Evolutionary conservation across 371 early-diverging fungal species (phyloP), one percentile per base, ranked within the genome.

Genomic region (Circinella minor): DNA sequence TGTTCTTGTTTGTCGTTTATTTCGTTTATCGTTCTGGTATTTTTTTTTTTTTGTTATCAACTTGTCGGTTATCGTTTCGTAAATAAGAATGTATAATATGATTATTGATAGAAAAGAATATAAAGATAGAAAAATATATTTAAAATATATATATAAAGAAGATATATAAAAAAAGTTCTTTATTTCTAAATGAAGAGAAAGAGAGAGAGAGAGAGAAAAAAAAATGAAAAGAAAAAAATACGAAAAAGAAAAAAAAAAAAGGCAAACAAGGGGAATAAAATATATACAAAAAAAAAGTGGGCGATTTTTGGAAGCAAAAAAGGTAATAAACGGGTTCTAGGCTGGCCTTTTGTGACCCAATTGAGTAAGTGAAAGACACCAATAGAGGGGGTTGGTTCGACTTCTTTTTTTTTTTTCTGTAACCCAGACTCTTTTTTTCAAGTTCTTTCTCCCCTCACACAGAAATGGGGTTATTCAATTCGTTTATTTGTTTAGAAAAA

Each of bases 311-410:
- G 20, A 10, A 39, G 27, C 63, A 18, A 63, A 63, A 47, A 63
- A 47, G 27, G 63, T 14, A 66, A 61, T 57, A 61, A 61, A 62
- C 54, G 55, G 68, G 61, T 20, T 27, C 57, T 38, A 60, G 18
- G 48, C 62, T 54, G 46, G 17, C 36, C 48, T 48, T 51, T 49
- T 65, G 65, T 54, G 65, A 51, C 65, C 65, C 54, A 65, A 65
- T 47, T 65, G 65, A 57, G 57, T 13, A 57, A 34, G 57, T 57
- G 6, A n/a, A 57, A 5, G 20, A 57, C 5, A 57, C 57, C 57
- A 57, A 57, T 57, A 20, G 57, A 57, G 27, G 57, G 57, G 57
- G 11, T 6, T 34, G 15, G 1, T 27, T 27, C 27, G 27, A 27
- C 27, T 27, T 27, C 27, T 27, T 27, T 7, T 18, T 34, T 57